These are phyloP conservation scores for Phytophthora agathidicida DNA, from an alignment of 352 stramenopile species.

Conservation along the genomic window DNA sequence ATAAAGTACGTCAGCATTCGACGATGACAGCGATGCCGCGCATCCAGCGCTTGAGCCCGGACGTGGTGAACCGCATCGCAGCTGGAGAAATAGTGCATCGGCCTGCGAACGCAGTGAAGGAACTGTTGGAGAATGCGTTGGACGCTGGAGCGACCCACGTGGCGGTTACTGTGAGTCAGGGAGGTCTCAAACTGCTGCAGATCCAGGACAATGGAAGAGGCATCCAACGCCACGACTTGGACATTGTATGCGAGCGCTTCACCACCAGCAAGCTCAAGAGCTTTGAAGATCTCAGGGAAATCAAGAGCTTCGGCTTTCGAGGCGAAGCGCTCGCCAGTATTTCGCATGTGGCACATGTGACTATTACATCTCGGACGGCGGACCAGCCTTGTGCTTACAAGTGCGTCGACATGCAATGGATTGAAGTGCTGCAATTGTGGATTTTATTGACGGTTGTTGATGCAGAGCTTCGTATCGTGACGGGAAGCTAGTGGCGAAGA, in stretches of 20 bases:
- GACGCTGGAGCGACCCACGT: constrained; percentile 94
- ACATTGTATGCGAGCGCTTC: constrained; percentile 97
- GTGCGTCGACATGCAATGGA: constrained; percentile 35
- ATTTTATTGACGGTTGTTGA: neutral
- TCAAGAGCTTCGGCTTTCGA: constrained; percentile 98
- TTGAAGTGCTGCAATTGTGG: too few species aligned
- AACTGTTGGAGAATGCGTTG: constrained; percentile 99
- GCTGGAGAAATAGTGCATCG: constrained; percentile 96
- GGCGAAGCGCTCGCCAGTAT: constrained; percentile 98
- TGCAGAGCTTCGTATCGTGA: constrained; percentile 92
- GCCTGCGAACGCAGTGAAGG: constrained; percentile 95
- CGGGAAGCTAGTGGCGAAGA: constrained; percentile 84
- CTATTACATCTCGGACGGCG: constrained; percentile 88
- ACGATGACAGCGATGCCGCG: constrained; percentile 24
- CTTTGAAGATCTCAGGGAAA: constrained; percentile 95
- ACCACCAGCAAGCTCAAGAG: constrained; percentile 96
- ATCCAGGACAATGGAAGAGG: constrained; percentile 96
- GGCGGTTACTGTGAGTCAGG: constrained; percentile 76
- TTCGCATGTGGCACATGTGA: constrained; percentile 94
- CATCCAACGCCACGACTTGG: constrained; percentile 92
- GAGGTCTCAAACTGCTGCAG: constrained; percentile 93
- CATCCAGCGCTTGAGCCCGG: constrained; percentile 89
- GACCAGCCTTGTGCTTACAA: constrained; percentile 84
- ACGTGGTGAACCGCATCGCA: constrained; percentile 96
- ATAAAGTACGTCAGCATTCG: constrained; percentile 48